Evolutionary conservation across 176 grass and related monocot species (phyloP).

Genomic region (Ensete ventricosum): DNA sequence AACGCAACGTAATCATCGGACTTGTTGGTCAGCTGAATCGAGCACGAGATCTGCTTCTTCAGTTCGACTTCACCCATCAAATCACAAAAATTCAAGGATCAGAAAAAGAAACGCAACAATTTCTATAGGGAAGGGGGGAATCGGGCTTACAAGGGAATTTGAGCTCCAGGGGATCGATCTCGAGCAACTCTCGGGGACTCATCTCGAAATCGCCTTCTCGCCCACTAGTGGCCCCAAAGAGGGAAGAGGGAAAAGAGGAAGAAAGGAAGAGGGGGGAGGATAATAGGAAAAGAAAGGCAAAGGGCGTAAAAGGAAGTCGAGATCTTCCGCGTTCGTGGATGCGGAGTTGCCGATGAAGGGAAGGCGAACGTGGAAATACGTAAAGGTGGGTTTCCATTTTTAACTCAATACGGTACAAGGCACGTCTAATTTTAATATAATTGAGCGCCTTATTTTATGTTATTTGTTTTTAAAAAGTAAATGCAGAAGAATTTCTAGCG

Average conservation of each 20-base stretch:
- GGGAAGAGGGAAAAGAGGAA: neutral
- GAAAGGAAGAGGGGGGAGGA: neutral
- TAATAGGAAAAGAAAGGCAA: neutral
- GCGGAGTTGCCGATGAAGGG: neutral
- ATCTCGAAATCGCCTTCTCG: neutral
- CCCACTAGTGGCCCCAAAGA: neutral
- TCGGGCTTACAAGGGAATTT: constrained; percentile 13
- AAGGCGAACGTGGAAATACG: neutral
- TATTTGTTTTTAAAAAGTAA: too few species aligned
- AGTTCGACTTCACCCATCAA: constrained; percentile 47
- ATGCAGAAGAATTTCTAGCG: too few species aligned
- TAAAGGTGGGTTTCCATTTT: neutral
- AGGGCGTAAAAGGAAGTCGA: neutral
- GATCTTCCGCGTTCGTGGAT: neutral
- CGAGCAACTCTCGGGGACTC: constrained; percentile 1
- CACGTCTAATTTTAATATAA: too few species aligned
- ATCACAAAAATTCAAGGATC: neutral
- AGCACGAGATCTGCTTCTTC: constrained; percentile 91
- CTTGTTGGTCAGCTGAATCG: constrained; percentile 60
- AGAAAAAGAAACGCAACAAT: neutral
- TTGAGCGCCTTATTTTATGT: too few species aligned
- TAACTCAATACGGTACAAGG: neutral
- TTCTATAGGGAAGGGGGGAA: neutral
- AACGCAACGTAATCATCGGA: constrained; percentile 67
- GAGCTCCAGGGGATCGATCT: constrained; percentile 9